Conservation (phyloP, 768 basidiomycete species). For the Suillus paluster region DNA sequence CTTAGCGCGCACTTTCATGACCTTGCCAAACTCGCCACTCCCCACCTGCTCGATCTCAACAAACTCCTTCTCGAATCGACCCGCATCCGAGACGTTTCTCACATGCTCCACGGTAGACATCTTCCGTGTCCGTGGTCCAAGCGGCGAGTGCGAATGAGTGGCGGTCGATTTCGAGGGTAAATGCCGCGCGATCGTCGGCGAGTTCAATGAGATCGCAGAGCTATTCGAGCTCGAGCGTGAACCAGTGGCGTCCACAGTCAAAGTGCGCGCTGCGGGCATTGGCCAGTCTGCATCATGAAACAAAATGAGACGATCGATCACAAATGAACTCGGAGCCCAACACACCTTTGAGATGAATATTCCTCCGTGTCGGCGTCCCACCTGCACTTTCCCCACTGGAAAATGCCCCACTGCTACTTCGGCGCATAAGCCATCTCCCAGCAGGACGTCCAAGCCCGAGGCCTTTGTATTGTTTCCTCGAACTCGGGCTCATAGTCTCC, state of each 20-base stretch:
- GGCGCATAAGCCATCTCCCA: slow-evolving; percentile 63
- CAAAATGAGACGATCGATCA: background rate
- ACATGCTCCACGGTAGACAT: slow-evolving; percentile 22
- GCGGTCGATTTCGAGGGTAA: slow-evolving; percentile 25
- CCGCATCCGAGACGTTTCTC: slow-evolving; percentile 48
- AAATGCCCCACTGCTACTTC: slow-evolving; percentile 83
- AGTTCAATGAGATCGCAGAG: slow-evolving; percentile 49
- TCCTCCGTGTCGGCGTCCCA: slow-evolving; percentile 66
- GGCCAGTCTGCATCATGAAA: slow-evolving; percentile 52
- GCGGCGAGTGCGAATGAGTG: slow-evolving; percentile 3
- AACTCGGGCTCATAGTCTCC: slow-evolving; percentile 63
- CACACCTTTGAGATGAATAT: slow-evolving; percentile 45
- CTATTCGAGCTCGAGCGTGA: slow-evolving; percentile 63
- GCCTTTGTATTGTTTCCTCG: slow-evolving; percentile 59
- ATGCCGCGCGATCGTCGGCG: slow-evolving; percentile 48
- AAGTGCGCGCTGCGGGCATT: slow-evolving; percentile 50
- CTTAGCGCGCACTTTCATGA: slow-evolving; percentile 82
- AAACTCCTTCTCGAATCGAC: slow-evolving; percentile 83
- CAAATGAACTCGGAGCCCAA: background rate
- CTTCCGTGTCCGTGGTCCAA: slow-evolving; percentile 22
- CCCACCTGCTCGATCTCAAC: slow-evolving; percentile 82
- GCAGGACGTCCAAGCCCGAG: slow-evolving; percentile 68
- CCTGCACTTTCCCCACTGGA: slow-evolving; percentile 70
- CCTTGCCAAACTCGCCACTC: slow-evolving; percentile 92
- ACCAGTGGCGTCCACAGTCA: slow-evolving; percentile 51